phyloP scores from a whole-genome alignment of 2,329 filamentous ascomycete species.

The Davidsoniella neocaledoniae region DNA sequence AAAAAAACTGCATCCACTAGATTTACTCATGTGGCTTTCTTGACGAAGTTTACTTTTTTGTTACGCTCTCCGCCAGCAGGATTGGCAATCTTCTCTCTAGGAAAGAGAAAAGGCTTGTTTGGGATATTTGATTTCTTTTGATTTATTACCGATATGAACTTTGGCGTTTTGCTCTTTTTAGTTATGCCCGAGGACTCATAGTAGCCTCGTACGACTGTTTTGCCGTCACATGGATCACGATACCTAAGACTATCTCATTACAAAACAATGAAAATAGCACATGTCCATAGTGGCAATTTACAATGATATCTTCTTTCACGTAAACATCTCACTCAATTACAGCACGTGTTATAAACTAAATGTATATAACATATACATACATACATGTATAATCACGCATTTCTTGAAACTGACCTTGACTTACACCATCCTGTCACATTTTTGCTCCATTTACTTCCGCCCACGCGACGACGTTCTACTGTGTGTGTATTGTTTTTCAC shows the following conservation, averaged over 20 bases:
- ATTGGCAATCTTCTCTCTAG: conserved; percentile 11
- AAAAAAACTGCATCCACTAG: not conserved
- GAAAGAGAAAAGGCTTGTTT: conserved; percentile 9
- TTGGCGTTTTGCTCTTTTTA: conserved; percentile 2
- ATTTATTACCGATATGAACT: not conserved
- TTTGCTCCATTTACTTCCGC: too few species aligned
- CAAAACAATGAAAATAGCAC: conserved; percentile 5
- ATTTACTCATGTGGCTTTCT: conserved; percentile 1
- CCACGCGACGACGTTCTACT: too few species aligned
- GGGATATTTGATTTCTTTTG: conserved; percentile 1
- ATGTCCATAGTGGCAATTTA: not conserved
- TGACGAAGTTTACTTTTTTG: conserved; percentile 4
- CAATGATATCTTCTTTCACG: not conserved
- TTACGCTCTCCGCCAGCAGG: conserved; percentile 10
- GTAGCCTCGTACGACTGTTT: too few species aligned
- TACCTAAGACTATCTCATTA: conserved; percentile 8
- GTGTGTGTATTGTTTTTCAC: too few species aligned
- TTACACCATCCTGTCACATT: not conserved
- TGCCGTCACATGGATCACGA: not conserved
- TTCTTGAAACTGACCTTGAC: not conserved
- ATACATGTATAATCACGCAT: too few species aligned
- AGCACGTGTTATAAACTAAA: too few species aligned
- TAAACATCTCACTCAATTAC: not conserved
- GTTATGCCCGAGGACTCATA: not conserved
- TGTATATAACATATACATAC: too few species aligned